Evolutionary conservation across 1,284 basidiomycete genomes (phyloP).

Genomic region (Xerocomus nothofagi): DNA sequence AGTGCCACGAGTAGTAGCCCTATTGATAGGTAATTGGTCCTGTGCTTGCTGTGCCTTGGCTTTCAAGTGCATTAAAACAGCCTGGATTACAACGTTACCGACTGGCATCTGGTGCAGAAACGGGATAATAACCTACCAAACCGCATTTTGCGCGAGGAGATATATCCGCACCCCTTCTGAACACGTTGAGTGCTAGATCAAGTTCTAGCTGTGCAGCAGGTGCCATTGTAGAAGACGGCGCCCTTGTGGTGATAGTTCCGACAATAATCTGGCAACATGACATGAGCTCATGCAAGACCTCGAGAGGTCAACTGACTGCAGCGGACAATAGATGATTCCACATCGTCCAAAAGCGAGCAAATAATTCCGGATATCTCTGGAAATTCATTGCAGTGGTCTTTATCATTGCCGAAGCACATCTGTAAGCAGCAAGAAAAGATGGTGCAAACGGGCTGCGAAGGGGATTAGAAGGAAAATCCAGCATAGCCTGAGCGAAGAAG

Average conservation of each 20-base stretch:
- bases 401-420: conserved; percentile 59
- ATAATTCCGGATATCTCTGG: conserved; percentile 54
- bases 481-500: conserved; percentile 62
- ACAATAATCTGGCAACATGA: conserved; percentile 48
- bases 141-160: conserved; percentile 53
- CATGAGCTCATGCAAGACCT: conserved; percentile 14
- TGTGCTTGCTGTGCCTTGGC: conserved; percentile 49
- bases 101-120: not conserved
- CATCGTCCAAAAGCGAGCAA: conserved; percentile 51
- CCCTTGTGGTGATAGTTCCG: conserved; percentile 53
- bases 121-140: conserved; percentile 39
- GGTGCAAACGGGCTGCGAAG: conserved; percentile 62
- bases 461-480: conserved; percentile 59
- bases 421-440: conserved; percentile 62
- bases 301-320: conserved; percentile 40
- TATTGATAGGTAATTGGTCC: conserved; percentile 40
- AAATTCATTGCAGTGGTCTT: conserved; percentile 51
- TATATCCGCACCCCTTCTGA: conserved; percentile 47
- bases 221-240: conserved; percentile 58
- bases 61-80: conserved; percentile 47
- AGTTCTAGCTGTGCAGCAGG: conserved; percentile 57
- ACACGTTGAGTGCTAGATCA: conserved; percentile 54
- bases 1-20: conserved; percentile 13
- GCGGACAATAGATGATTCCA: conserved; percentile 59
- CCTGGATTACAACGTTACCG: conserved; percentile 33